Conservation (phyloP, 352 stramenopile genomes). For the Phytophthora macrochlamydospora region DNA sequence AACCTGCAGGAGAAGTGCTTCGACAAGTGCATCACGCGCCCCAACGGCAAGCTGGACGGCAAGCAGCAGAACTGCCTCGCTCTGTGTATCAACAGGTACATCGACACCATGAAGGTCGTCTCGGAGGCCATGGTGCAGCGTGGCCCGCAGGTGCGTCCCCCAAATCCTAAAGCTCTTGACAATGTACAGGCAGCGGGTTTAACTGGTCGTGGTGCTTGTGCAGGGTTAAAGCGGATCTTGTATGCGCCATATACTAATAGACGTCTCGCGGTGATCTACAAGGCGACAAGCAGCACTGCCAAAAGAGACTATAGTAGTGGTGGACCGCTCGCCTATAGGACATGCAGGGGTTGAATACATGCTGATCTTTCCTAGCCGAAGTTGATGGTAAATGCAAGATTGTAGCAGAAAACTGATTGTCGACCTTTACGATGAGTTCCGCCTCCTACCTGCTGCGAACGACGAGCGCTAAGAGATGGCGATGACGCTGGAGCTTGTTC, state of each 20-base stretch:
- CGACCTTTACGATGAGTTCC: no score
- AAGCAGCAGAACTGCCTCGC: conserved; percentile 92
- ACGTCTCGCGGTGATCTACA: background rate
- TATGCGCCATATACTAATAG: conserved; percentile 1
- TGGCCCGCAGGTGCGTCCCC: conserved; percentile 50
- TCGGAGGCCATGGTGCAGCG: conserved; percentile 84
- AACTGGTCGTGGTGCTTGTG: background rate
- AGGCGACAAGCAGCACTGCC: background rate
- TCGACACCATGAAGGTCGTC: conserved; percentile 92
- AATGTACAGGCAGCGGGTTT: background rate
- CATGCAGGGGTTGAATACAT: conserved; percentile 28
- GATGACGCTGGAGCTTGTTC: no score
- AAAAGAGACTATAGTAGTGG: background rate
- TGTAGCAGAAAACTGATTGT: background rate
- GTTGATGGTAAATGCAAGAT: background rate
- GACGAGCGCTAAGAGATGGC: no score
- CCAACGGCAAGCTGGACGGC: conserved; percentile 84
- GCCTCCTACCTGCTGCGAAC: no score
- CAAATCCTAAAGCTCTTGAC: background rate
- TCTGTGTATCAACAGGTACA: conserved; percentile 91
- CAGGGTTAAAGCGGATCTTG: conserved; percentile 18
- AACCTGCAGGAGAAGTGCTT: conserved; percentile 92
- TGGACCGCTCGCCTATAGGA: conserved; percentile 12
- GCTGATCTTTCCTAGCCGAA: conserved; percentile 2
- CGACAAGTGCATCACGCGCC: conserved; percentile 87